A percentile compares a stretch with the other conserved stretches of the same genome.
phyloP scores from a whole-genome alignment of 2,329 filamentous ascomycete genomes.

The Penicillium olsonii region DNA sequence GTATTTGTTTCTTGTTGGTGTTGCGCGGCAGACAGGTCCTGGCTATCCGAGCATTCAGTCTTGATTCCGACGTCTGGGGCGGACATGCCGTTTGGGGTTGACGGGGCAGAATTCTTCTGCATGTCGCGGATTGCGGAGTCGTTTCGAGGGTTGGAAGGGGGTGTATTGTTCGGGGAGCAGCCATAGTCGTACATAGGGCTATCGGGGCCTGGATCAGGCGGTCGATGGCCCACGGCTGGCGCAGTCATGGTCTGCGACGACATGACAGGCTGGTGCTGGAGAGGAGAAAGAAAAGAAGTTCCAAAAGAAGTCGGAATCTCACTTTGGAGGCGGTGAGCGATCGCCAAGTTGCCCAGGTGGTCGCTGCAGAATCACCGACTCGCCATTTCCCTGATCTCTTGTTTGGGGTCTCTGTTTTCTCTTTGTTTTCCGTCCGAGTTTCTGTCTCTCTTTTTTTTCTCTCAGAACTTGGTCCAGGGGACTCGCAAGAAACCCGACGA shows the following conservation, averaged over 20 bases:
- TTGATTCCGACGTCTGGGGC: conserved; percentile 34
- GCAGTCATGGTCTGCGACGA: conserved; percentile 51
- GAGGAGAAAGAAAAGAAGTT: conserved; percentile 24
- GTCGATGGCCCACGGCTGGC: conserved; percentile 49
- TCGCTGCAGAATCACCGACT: conserved; percentile 21
- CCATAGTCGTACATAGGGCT: conserved; percentile 44
- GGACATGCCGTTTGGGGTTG: conserved; percentile 33
- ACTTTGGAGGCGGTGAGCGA: conserved; percentile 26
- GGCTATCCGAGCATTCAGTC: conserved; percentile 30
- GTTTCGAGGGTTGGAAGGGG: conserved; percentile 33
- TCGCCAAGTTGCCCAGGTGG: conserved; percentile 24
- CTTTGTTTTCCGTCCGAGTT: neutral
- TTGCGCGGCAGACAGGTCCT: conserved; percentile 22
- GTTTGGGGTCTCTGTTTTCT: neutral
- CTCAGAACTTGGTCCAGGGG: neutral
- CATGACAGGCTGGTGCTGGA: conserved; percentile 40
- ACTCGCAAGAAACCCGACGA: conserved; percentile 10
- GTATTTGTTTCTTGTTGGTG: conserved; percentile 37
- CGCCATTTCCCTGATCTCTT: neutral
- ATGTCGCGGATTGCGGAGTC: conserved; percentile 42
- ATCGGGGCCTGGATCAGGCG: conserved; percentile 44
- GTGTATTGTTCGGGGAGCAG: conserved; percentile 29
- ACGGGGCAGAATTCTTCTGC: conserved; percentile 40
- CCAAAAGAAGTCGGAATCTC: conserved; percentile 28
- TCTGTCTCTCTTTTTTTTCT: neutral